Evolutionary conservation across 2,329 filamentous ascomycete species (phyloP), one percentile per base, ranked within the genome.

Genomic region (Fusarium coffeatum): DNA sequence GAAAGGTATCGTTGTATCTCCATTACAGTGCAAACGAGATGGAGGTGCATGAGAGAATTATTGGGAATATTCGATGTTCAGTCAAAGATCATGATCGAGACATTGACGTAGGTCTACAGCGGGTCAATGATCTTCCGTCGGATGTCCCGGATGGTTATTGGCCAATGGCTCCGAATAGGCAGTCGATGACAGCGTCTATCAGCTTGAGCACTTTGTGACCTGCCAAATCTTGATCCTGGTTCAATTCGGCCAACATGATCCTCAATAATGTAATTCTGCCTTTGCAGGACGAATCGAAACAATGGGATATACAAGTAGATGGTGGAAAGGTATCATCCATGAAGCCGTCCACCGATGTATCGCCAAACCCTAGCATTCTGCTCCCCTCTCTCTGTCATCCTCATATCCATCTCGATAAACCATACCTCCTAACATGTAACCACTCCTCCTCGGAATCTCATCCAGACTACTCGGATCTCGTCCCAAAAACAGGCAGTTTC

Each of bases 361-460:
- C 37, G 8, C 46, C 20, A 47, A 55, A 20, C 4, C 42, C 57
- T 0, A 55, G n/a, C n/a, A 9, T 66, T 1, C 32, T 66, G 18
- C 61, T 66, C 5, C 63, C 63, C 2, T 45, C 61, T 1, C 63
- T 66, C 6, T 66, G 61, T 6, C 63, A 66, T 37, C 63, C 63
- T 9, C 63, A 66, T 18, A 66, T 66, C 0, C 63, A 66, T 23
- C 55, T 66, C 5, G 63, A 66, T 4, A 66, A 66, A 2, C 55
- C 63, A 20, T 66, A 66, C 23, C 61, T 66, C 2, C 22, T 66
- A 3, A 66, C 55, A 1, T 66, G 55, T 13, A 66, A 66, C 5
- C 25, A 49, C 0, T 12, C 61, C 1, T 6, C 23, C 0, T 55
- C 61, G 0, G 0, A 23, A 15, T 22, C 13, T 0, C 37, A 61